A percentile compares a stretch with the other conserved stretches of the same genome.
Evolutionary conservation across 2,329 filamentous ascomycete species (phyloP).

Genomic region (Ophiostoma sp.): DNA sequence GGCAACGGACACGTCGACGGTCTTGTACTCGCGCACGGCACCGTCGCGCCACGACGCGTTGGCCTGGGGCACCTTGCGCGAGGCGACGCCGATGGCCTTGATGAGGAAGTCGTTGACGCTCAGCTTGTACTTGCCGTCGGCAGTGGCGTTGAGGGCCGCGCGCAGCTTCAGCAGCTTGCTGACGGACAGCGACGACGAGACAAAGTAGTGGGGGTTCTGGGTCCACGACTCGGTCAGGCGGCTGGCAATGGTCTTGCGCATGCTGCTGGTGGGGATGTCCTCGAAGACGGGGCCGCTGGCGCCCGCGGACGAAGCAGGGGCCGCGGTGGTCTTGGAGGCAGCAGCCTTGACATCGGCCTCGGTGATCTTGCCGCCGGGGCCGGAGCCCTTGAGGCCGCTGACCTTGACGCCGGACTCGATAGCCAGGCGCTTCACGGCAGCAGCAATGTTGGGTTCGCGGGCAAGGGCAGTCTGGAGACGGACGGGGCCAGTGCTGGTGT

Average conservation of each 20-base stretch:
- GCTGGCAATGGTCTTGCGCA: constrained; percentile 96
- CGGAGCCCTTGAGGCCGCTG: constrained; percentile 74
- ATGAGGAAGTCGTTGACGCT: constrained; percentile 99
- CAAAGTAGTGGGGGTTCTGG: constrained; percentile 98
- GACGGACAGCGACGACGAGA: constrained; percentile 85
- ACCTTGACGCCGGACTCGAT: constrained; percentile 71
- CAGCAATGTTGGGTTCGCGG: constrained; percentile 67
- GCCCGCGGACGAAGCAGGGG: constrained; percentile 40
- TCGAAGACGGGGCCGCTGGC: constrained; percentile 62
- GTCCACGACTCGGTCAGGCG: constrained; percentile 83
- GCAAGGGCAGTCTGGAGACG: constrained; percentile 79
- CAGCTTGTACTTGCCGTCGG: constrained; percentile 94
- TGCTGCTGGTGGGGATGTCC: constrained; percentile 78
- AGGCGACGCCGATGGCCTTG: constrained; percentile 86
- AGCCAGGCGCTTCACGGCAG: constrained; percentile 73
- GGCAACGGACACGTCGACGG: constrained; percentile 90
- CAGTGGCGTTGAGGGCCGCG: constrained; percentile 79
- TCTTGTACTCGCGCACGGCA: constrained; percentile 87
- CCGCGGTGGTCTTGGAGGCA: constrained; percentile 46
- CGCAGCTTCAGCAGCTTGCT: constrained; percentile 94
- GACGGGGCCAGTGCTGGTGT: constrained; percentile 65
- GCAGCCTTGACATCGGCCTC: constrained; percentile 91
- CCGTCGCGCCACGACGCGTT: constrained; percentile 94
- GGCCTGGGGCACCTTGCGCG: constrained; percentile 87
- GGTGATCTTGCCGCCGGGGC: constrained; percentile 79